These are phyloP conservation scores for Aspergillus fumigatiaffinis DNA, from an alignment of 2,329 filamentous ascomycete species.

Conservation along the genomic window DNA sequence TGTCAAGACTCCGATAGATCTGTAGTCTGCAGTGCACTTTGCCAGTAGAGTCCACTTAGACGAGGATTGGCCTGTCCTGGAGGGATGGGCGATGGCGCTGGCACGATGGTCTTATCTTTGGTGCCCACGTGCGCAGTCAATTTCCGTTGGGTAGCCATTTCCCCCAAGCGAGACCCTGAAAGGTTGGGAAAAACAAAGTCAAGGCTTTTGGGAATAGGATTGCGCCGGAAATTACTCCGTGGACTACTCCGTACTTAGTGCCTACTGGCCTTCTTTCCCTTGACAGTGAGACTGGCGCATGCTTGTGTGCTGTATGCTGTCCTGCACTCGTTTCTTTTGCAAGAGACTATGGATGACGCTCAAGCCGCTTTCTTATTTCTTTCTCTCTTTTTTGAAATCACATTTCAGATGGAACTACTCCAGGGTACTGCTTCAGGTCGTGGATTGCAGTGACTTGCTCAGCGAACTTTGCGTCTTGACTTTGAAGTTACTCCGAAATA, in stretches of 20 bases:
- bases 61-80: not conserved
- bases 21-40: too few relatives aligned
- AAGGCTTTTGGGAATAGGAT: not conserved
- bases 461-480: not conserved
- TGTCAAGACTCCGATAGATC: not conserved
- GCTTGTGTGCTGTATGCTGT: not conserved
- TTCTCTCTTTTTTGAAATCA: too few relatives aligned
- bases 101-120: too few relatives aligned
- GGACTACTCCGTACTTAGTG: too few relatives aligned
- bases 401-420: too few relatives aligned
- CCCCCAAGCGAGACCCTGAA: not conserved
- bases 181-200: not conserved
- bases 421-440: not conserved
- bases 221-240: not conserved
- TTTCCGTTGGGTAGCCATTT: not conserved
- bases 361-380: too few relatives aligned
- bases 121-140: too few relatives aligned
- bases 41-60: not conserved
- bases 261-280: not conserved
- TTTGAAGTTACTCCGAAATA: not conserved
- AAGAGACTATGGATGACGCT: too few relatives aligned
- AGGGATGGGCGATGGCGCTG: too few relatives aligned
- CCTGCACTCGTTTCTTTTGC: too few relatives aligned
- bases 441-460: too few relatives aligned
- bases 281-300: not conserved